phyloP scores from a whole-genome alignment of 2,329 filamentous ascomycete species.

The Exophiala phaeomuriformis region DNA sequence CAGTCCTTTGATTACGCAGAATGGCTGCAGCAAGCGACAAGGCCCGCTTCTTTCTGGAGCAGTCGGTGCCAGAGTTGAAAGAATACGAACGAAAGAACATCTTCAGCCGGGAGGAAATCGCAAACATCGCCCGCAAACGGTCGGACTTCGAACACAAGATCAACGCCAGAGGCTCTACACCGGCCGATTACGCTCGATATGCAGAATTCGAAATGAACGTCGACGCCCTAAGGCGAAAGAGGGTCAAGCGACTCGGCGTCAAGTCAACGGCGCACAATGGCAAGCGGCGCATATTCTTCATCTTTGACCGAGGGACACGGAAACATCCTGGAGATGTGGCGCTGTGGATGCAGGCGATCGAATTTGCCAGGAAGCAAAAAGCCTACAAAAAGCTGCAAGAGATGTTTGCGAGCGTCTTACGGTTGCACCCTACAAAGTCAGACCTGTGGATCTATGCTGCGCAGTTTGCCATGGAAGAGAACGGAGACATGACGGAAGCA shows the following conservation, averaged over 20 bases:
- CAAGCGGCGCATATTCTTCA: conserved; percentile 76
- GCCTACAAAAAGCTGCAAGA: conserved; percentile 54
- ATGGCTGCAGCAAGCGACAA: conserved; percentile 89
- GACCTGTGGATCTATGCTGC: conserved; percentile 81
- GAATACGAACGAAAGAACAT: conserved; percentile 89
- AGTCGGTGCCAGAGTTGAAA: conserved; percentile 82
- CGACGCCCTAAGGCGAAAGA: conserved; percentile 71
- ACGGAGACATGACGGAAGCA: conserved; percentile 81
- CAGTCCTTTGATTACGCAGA: conserved; percentile 3
- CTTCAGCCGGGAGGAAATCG: conserved; percentile 84
- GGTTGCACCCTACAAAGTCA: conserved; percentile 76
- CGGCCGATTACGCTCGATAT: conserved; percentile 77
- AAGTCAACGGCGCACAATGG: conserved; percentile 63
- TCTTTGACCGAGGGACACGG: conserved; percentile 77
- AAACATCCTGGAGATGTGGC: conserved; percentile 74
- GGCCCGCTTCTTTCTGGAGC: conserved; percentile 89
- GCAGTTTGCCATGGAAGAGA: conserved; percentile 65
- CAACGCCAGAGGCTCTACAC: conserved; percentile 68
- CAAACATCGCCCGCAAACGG: conserved; percentile 77
- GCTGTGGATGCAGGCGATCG: conserved; percentile 86
- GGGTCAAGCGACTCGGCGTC: conserved; percentile 72
- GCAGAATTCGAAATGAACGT: conserved; percentile 61
- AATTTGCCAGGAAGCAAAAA: conserved; percentile 64
- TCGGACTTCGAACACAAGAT: conserved; percentile 90
- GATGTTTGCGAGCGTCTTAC: conserved; percentile 61